phyloP scores from a whole-genome alignment of 495 filamentous ascomycete species.

The Rhypophila decipiens region DNA sequence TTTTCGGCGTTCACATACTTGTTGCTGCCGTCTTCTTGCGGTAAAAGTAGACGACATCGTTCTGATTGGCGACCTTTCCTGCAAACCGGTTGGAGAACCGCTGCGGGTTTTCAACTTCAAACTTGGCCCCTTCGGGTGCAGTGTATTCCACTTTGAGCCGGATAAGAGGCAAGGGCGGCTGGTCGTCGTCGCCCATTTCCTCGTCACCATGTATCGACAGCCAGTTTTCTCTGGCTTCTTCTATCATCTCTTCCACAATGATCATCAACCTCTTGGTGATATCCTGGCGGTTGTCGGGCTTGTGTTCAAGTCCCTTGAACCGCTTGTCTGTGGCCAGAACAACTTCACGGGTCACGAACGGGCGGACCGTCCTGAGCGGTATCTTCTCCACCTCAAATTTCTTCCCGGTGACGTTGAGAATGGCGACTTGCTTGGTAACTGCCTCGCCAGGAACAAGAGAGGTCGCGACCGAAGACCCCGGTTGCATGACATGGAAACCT shows the following conservation, averaged over 20 bases:
- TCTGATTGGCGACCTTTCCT: slow-evolving; percentile 84
- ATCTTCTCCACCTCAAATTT: slow-evolving; percentile 78
- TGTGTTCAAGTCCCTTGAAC: slow-evolving; percentile 69
- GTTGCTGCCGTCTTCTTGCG: slow-evolving; percentile 61
- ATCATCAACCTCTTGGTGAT: slow-evolving; percentile 68
- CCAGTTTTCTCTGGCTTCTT: slow-evolving; percentile 79
- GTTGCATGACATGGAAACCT: slow-evolving; percentile 93
- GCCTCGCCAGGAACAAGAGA: slow-evolving; percentile 88
- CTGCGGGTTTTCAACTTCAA: slow-evolving; percentile 91
- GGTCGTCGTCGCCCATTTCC: slow-evolving; percentile 49
- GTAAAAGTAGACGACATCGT: slow-evolving; percentile 90
- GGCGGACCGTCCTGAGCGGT: slow-evolving; percentile 79
- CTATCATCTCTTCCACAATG: slow-evolving; percentile 79
- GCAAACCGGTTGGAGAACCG: slow-evolving; percentile 93
- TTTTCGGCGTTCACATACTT: slow-evolving; percentile 26
- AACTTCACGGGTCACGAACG: slow-evolving; percentile 84
- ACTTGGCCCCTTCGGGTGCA: slow-evolving; percentile 77
- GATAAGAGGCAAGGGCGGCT: slow-evolving; percentile 74
- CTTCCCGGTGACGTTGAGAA: slow-evolving; percentile 75
- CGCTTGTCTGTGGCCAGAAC: slow-evolving; percentile 66
- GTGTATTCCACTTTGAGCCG: slow-evolving; percentile 87
- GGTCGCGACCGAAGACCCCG: slow-evolving; percentile 91
- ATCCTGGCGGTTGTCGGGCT: slow-evolving; percentile 73
- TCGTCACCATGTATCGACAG: slow-evolving; percentile 56
- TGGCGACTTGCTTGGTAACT: slow-evolving; percentile 81